Base-by-base conservation (phyloP, 495 filamentous ascomycete genomes). In the Xylaria telfairii region DNA sequence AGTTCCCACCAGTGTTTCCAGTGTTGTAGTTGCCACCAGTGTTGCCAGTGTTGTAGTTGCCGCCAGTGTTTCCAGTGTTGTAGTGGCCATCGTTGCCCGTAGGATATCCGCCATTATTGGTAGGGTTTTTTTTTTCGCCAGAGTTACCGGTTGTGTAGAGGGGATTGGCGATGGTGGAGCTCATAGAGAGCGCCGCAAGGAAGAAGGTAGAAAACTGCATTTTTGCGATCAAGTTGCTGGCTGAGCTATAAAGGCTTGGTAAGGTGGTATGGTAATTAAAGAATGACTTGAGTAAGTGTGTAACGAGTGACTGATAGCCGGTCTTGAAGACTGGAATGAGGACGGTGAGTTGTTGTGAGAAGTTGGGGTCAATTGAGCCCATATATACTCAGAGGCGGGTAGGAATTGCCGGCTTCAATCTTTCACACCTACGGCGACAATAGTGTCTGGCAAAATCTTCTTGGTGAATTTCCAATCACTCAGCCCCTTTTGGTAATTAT, bases 151-250 rank as follows among this genome's bases (percentile, higher is more conserved):
- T n/a, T n/a, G n/a, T n/a, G n/a, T n/a, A n/a, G n/a, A 69, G 49
- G 1, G 73, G 66, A 34, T 53, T 65, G 21, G 76, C 76, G 49
- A 78, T 39, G 65, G 76, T 74, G 75, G 76, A 78, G 73, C 76
- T 74, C 41, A 75, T 28, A 17, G 76, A 75, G 61, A 78, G 65
- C 49, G 76, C 76, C 51, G 73, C 71, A 30, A 75, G 39, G 44
- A 69, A 67, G 73, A 78, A 72, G 64, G 56, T 76, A 46, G 74
- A 65, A 73, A 76, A 76, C 72, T 71, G 74, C 76, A 78, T 78
- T 69, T 28, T 78, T 68, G 24, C 65, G 56, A 62, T 61, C n/a
- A n/a, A n/a, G 68, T 39, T 66, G 42, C 37, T 60, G 21, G 51
- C 62, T 67, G 19, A 21, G 24, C 60, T 53, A 10, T 42, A 64